These are phyloP conservation scores for Podila epicladia DNA, from an alignment of 192 early-diverging fungal genomes.

Conservation along the genomic window DNA sequence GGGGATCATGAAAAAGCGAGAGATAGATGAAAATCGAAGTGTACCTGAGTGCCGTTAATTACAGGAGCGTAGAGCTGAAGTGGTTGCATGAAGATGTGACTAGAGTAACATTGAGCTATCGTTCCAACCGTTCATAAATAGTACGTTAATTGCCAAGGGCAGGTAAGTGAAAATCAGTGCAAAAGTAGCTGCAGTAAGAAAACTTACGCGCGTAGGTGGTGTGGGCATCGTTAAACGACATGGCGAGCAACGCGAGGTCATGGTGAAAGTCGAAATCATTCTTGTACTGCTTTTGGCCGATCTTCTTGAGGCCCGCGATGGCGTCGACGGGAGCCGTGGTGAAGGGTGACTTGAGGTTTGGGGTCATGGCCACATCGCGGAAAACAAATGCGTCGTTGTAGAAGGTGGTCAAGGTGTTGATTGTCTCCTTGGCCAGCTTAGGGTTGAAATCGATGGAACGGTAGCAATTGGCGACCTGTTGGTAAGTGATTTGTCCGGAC, in stretches of 20 bases:
- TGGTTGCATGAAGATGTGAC: neutral
- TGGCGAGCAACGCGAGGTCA: neutral
- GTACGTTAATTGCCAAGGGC: neutral
- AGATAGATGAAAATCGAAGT: too few relatives aligned
- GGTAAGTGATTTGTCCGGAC: neutral
- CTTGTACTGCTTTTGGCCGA: neutral
- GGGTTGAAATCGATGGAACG: neutral
- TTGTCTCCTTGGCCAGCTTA: neutral
- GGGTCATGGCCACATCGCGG: constrained; percentile 14
- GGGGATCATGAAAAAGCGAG: neutral
- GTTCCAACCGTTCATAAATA: neutral
- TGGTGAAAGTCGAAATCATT: constrained; percentile 21
- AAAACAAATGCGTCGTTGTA: constrained; percentile 27
- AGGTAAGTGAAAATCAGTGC: too few relatives aligned
- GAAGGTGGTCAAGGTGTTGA: neutral
- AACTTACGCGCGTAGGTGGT: constrained; percentile 9
- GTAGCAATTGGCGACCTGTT: constrained; percentile 5
- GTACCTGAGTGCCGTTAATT: constrained; percentile 19
- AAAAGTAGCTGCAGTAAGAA: too few relatives aligned
- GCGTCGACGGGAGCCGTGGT: constrained; percentile 11
- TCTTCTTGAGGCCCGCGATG: constrained; percentile 3
- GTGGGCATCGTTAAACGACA: constrained; percentile 22
- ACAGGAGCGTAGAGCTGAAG: constrained; percentile 24
- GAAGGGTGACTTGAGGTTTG: constrained; percentile 1
- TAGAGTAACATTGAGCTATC: constrained; percentile 12